Evolutionary conservation across 768 basidiomycete species (phyloP), one percentile per base, ranked within the genome.

Genomic region (Boletus tomentosulus): DNA sequence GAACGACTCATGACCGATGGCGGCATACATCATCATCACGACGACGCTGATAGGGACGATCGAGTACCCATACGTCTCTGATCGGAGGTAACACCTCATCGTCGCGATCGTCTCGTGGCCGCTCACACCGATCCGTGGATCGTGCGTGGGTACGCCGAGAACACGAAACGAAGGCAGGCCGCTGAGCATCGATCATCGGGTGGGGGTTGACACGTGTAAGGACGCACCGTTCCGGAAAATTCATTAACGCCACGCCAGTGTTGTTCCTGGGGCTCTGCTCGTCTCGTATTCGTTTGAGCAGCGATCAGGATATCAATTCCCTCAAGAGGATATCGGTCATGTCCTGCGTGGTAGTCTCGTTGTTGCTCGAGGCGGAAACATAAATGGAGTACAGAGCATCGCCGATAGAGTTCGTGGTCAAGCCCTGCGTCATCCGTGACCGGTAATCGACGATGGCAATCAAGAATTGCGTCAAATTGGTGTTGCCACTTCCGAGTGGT

Each of bases 301-400:
- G 27, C 3, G 9, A 44, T 9, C 13, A 33, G 19, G 6, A 27
- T 8, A 12, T 39, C 39, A 50, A 9, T 27, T 51, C 42, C 4
- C 4, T 13, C 15, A 43, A 13, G 24, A 43, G 24, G 13, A 43
- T 27, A 7, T 27, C 42, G 12, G 24, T 43, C 42, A 27, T 4
- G 13, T 43, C 42, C 6, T 39, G 38, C 7, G 38, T 6, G 19
- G n/a, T 19, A 6, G 16, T 37, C 31, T 12, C 12, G 35, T n/a
- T 37, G 2, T 15, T 24, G 12, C 19, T 34, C 22, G 38, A 13
- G 27, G 15, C 19, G 28, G 37, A 12, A 16, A 28, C 19, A 22
- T 28, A 19, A 12, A 60, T 48, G 0, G 63, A 52, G 34, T 57
- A 60, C 12, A 65, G 19, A 16, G 58, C 58, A 39, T 65, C 63